A percentile compares a stretch with the other conserved stretches of the same genome.
These are phyloP conservation scores for Globisporangium abappressorium DNA, from an alignment of 352 stramenopile genomes.

Conservation along the genomic window DNA sequence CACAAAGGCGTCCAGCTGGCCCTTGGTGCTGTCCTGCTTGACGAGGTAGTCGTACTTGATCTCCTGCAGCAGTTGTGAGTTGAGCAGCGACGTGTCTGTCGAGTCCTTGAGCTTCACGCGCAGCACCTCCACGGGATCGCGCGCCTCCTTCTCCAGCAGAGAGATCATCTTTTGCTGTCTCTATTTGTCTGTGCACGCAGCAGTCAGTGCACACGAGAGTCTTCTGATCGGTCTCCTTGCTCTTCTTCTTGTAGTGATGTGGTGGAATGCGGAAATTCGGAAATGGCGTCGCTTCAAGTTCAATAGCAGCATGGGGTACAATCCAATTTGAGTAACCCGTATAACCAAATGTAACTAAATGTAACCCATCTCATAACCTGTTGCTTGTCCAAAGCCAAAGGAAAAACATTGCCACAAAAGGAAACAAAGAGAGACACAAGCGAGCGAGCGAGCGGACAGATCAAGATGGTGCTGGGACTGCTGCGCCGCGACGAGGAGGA, in stretches of 20 bases:
- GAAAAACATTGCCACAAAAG: neutral
- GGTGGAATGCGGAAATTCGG: neutral
- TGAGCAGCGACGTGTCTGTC: conserved; percentile 76
- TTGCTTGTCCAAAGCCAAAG: neutral
- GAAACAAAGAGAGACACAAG: neutral
- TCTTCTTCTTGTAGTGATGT: neutral
- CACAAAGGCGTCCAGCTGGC: conserved; percentile 66
- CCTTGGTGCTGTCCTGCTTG: conserved; percentile 75
- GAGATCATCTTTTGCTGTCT: conserved; percentile 48
- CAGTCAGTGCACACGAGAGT: neutral
- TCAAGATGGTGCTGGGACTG: conserved; percentile 69
- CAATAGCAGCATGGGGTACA: neutral
- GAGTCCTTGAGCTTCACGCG: conserved; percentile 82
- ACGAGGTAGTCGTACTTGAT: conserved; percentile 79
- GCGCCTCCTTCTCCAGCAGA: conserved; percentile 79
- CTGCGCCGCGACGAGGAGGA: conserved; percentile 81
- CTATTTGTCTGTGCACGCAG: neutral
- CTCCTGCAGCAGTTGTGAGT: conserved; percentile 81
- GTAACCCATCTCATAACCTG: neutral
- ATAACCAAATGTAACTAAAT: neutral
- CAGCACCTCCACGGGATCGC: conserved; percentile 78
- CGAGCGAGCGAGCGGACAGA: neutral
- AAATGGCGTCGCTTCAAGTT: neutral
- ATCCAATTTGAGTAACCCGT: neutral
- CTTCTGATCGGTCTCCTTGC: neutral